Conservation (phyloP, 345 rosid species). For the Salix arbutifolia region DNA sequence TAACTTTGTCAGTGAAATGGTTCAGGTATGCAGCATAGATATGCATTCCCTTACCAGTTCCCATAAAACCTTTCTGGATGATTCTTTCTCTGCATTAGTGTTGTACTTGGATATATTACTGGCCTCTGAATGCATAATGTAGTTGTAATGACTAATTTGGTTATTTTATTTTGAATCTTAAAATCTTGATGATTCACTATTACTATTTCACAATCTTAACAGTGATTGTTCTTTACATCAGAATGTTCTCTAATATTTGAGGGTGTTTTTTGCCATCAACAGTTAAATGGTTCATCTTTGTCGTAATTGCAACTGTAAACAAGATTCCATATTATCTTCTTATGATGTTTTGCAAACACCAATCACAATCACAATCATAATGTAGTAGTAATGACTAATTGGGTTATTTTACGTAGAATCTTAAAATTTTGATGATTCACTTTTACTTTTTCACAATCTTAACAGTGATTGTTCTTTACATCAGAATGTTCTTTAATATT, state of each 20-base stretch:
- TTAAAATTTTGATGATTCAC: neutral
- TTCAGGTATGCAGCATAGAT: slow-evolving; percentile 62
- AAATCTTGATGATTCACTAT: neutral
- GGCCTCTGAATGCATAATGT: neutral
- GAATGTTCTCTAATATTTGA: neutral
- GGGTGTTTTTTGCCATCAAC: neutral
- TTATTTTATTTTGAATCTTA: neutral
- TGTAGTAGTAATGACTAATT: too few species aligned
- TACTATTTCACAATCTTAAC: neutral
- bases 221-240: neutral
- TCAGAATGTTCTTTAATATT: neutral
- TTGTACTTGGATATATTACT: neutral
- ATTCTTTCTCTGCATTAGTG: neutral
- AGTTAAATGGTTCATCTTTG: neutral
- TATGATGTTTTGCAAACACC: neutral
- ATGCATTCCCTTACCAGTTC: neutral
- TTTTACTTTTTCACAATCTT: neutral
- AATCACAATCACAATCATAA: neutral
- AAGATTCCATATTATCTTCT: neutral
- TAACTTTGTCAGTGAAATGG: slow-evolving; percentile 93
- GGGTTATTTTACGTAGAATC: neutral
- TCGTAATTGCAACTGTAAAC: neutral
- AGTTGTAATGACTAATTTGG: neutral
- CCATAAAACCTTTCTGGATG: neutral
- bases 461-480: neutral